Evolutionary conservation across 2,329 filamentous ascomycete genomes (phyloP), one percentile per base, ranked within the genome.

Genomic region (Fusarium brachygibbosum): DNA sequence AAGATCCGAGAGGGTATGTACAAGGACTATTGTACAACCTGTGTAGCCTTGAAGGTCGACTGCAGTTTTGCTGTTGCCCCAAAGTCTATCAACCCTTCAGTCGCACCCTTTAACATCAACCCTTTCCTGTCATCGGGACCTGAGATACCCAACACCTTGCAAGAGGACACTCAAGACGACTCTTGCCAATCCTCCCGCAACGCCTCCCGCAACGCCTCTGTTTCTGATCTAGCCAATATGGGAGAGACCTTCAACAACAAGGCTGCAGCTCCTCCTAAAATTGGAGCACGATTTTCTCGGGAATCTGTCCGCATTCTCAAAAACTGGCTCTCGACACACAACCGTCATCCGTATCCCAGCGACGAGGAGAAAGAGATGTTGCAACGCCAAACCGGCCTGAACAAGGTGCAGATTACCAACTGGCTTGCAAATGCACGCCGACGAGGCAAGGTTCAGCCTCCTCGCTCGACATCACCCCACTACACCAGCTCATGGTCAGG

Each of bases 341-440:
- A 87, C 74, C 87, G 91, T 53, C 92, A 97, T 73, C 94, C 94
- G 0, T 98, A 97, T 76, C 94, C 94, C 7, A 94, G 89, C 34
- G 93, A 97, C 42, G 90, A 93, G 61, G 93, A 97, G 76, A 97
- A 95, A 75, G 91, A 94, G 70, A 86, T 88, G 66, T 83, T 98
- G 28, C 91, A 93, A 78, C 85, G 87, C 46, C 87, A 91, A 72
- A 97, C 94, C 1, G 93, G 93, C 10, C 84, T 98, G 40, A 94
- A 89, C 77, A 89, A 93, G 74, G 91, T 86, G 16, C 94, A 98
- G 76, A 95, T 97, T 72, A 91, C 90, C 13, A 97, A 97, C 77
- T 97, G 94, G 94, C 88, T 97, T 46, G 94, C 94, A 62, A 97
- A 97, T 79, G 93, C 93, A 59, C 89, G 94, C 42, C 88, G 94